These are phyloP conservation scores for Rhodosporidiobolus sp. DNA, from an alignment of 768 basidiomycete species.

Conservation along the genomic window DNA sequence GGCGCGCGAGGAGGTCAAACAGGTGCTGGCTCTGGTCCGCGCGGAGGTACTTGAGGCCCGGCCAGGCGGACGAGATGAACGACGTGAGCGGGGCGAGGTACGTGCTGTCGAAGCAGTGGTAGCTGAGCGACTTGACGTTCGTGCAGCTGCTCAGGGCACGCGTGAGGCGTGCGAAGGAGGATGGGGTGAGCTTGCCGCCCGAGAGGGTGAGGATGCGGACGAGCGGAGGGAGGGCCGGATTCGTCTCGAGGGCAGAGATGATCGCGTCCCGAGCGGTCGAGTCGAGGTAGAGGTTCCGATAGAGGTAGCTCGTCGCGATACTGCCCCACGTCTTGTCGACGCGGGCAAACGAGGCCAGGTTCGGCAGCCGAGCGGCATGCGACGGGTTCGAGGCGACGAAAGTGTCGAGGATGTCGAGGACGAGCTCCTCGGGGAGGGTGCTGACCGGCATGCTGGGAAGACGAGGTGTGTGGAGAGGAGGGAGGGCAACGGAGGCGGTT, in stretches of 20 bases:
- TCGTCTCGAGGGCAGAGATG: neutral
- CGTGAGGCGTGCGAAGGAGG: constrained; percentile 4
- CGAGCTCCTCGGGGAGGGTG: constrained; percentile 19
- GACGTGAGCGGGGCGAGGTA: constrained; percentile 7
- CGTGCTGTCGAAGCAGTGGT: constrained; percentile 24
- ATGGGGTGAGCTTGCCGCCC: constrained; percentile 3
- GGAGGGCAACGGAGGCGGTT: too few relatives aligned
- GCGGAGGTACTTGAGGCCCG: constrained; percentile 13
- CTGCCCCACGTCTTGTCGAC: neutral
- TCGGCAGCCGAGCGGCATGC: constrained; percentile 9
- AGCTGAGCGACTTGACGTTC: constrained; percentile 1
- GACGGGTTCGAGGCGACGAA: neutral
- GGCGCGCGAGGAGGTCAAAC: constrained; percentile 3
- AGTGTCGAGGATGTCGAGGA: constrained; percentile 24
- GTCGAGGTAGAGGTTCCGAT: constrained; percentile 27
- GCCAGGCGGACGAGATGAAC: constrained; percentile 14
- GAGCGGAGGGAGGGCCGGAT: neutral
- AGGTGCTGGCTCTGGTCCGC: constrained; percentile 11
- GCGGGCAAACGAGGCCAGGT: constrained; percentile 21
- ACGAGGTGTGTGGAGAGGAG: neutral
- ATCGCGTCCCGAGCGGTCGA: neutral
- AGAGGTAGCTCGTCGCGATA: constrained; percentile 9
- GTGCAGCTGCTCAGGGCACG: neutral
- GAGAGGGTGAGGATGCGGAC: constrained; percentile 17
- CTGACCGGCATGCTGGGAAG: neutral